Evolutionary conservation across 108 stramenopile genomes (phyloP).

Genomic region (Cyclotella sp.): DNA sequence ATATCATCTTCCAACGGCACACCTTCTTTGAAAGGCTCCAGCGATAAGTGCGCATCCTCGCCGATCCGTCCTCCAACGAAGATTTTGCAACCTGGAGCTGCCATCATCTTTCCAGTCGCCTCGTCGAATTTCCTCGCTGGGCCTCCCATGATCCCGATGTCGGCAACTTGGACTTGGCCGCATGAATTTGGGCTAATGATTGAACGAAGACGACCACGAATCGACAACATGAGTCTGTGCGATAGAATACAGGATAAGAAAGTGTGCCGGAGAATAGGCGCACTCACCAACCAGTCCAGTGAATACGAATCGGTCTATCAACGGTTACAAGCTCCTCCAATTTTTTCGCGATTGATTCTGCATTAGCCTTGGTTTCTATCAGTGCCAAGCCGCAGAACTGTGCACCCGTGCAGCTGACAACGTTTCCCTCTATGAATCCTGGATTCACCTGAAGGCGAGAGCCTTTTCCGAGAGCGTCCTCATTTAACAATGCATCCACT

Average conservation of each 20-base stretch:
- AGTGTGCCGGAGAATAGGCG: background rate
- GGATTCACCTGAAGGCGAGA: slow-evolving; percentile 71
- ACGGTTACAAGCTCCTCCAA: slow-evolving; percentile 84
- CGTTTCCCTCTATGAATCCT: slow-evolving; percentile 83
- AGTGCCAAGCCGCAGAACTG: slow-evolving; percentile 93
- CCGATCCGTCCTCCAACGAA: slow-evolving; percentile 92
- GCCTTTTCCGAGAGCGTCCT: slow-evolving; percentile 59
- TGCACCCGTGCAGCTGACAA: slow-evolving; percentile 95
- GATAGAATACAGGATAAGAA: background rate
- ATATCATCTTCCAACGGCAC: slow-evolving; percentile 80
- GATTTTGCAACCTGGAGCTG: slow-evolving; percentile 93
- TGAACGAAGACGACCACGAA: background rate
- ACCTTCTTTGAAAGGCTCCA: slow-evolving; percentile 76
- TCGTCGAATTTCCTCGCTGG: slow-evolving; percentile 80
- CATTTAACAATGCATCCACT: slow-evolving; percentile 69
- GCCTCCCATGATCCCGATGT: slow-evolving; percentile 96
- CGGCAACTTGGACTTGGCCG: slow-evolving; percentile 94
- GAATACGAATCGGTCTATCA: slow-evolving; percentile 88
- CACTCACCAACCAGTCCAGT: slow-evolving; percentile 94
- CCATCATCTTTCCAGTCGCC: slow-evolving; percentile 85
- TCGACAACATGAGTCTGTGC: background rate
- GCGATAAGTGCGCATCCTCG: slow-evolving; percentile 81
- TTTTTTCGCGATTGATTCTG: slow-evolving; percentile 71
- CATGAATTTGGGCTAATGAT: slow-evolving; percentile 90
- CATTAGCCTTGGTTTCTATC: slow-evolving; percentile 90